Base-by-base conservation (phyloP, 2,329 filamentous ascomycete species). In the Fusarium solani-melongenae region DNA sequence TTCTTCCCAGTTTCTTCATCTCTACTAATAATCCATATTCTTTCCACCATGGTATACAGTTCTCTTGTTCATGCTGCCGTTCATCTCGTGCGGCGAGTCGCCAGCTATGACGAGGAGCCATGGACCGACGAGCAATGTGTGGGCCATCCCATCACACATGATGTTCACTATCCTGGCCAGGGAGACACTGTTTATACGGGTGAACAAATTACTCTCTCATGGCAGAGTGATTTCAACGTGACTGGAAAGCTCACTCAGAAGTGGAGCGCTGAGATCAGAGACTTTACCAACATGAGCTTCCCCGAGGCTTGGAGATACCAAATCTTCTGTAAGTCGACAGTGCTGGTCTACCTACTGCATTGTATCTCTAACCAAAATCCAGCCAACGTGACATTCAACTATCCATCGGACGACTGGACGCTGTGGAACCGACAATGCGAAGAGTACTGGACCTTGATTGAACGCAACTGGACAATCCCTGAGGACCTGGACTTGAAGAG, bases 221-320 rank as follows among this genome's bases (percentile, higher is more conserved):
- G 49, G 49, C 49, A 53, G 49, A 53, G 49, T 5, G 49, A 53
- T 20, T 53, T 53, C 27, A 53, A 53, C 27, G 17, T 31, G 6
- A 53, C 49, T 20, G 27, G 49, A 17, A 53, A 53, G 27, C 49
- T 53, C 27, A 53, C 49, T 1, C 49, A 53, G 17, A 53, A 53
- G 11, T 53, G 49, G 49, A 53, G 49, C 4, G 49, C 49, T 4
- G 49, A 53, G 17, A n/a, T 53, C 12, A 53, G 49, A 53, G 49
- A 53, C 17, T 53, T 53, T 53, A 53, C 49, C 27, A 53, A 53
- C 17, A 53, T 53, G 49, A 53, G 49, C 17, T 53, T 53, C 27
- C 49, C 49, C 1, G 49, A 53, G n/a, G 49, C 49, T 4, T 53
- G 49, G 49, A 53, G 49, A 31, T 31, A 53, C 11, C 10, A 31